Percentiles rank a stretch among this genome's conserved stretches.
These are phyloP conservation scores for Fusarium circinatum DNA, from an alignment of 2,329 filamentous ascomycete species.

Conservation along the genomic window DNA sequence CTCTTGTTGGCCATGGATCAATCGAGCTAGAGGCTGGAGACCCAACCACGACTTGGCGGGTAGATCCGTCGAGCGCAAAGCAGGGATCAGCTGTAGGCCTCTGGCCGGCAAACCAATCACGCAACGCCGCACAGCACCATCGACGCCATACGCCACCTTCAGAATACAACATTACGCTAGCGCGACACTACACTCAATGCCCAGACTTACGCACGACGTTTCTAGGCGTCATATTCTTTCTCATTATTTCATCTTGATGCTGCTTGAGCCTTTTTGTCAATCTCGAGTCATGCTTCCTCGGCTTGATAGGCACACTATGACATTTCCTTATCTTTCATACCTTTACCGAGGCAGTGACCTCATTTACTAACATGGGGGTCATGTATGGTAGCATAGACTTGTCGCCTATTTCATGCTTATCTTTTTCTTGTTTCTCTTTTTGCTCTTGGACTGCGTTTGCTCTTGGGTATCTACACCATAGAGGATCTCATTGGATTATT, in stretches of 20 bases:
- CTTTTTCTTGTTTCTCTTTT: constrained; percentile 12
- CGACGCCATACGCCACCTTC: constrained; percentile 15
- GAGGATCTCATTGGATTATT: constrained; percentile 28
- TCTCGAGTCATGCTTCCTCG: constrained; percentile 19
- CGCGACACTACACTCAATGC: background rate
- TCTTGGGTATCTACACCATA: constrained; percentile 31
- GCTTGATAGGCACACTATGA: constrained; percentile 3
- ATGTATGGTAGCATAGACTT: constrained; percentile 33
- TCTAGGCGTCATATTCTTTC: constrained; percentile 29
- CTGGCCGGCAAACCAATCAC: constrained; percentile 12
- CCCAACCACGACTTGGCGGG: constrained; percentile 41
- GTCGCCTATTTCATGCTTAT: constrained; percentile 3
- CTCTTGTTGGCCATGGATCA: constrained; percentile 8
- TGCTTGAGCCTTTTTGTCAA: constrained; percentile 26
- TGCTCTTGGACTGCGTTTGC: constrained; percentile 7
- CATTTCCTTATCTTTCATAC: constrained; percentile 9
- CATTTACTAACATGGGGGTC: background rate
- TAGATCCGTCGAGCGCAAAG: constrained; percentile 42
- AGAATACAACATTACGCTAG: background rate
- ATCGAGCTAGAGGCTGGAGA: constrained; percentile 25
- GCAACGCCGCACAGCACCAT: constrained; percentile 2
- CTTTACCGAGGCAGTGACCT: background rate
- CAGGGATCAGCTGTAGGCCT: constrained; percentile 28
- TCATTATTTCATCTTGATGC: background rate
- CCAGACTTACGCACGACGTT: constrained; percentile 21